Conservation (phyloP, 2,329 filamentous ascomycete species). For the Beauveria medogensis region DNA sequence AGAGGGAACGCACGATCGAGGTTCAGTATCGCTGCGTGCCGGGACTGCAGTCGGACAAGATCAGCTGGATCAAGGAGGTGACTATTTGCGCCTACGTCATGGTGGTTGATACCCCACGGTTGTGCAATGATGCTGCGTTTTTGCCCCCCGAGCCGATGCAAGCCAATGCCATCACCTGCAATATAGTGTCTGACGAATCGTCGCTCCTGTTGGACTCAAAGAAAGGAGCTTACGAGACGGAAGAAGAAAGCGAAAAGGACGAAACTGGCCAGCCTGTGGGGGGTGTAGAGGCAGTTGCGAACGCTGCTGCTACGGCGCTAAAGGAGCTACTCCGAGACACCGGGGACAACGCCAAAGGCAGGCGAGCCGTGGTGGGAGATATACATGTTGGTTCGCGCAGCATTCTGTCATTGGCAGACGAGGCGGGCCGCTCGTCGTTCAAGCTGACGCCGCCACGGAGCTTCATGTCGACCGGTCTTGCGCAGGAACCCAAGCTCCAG, state of each 20-base stretch:
- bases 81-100: conserved; percentile 88
- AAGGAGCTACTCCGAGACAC: conserved; percentile 10
- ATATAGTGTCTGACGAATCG: conserved; percentile 49
- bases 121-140: conserved; percentile 84
- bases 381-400: conserved; percentile 44
- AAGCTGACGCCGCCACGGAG: conserved; percentile 38
- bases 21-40: conserved; percentile 76
- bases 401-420: conserved; percentile 36
- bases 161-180: conserved; percentile 70
- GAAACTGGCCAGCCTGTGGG: neutral
- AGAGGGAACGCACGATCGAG: conserved; percentile 73
- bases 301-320: neutral
- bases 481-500: conserved; percentile 23
- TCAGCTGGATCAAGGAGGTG: conserved; percentile 88
- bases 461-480: conserved; percentile 23
- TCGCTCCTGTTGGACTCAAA: neutral
- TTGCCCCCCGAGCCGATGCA: conserved; percentile 69
- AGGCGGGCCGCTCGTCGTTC: conserved; percentile 38
- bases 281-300: conserved; percentile 5
- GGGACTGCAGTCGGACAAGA: conserved; percentile 62
- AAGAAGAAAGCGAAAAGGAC: conserved; percentile 31
- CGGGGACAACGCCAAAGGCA: conserved; percentile 21
- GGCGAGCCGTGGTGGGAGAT: conserved; percentile 41
- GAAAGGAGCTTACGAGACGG: conserved; percentile 25
- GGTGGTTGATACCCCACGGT: conserved; percentile 80